phyloP scores from a whole-genome alignment of 2,329 filamentous ascomycete genomes.

The Xylariaceae sp. region DNA sequence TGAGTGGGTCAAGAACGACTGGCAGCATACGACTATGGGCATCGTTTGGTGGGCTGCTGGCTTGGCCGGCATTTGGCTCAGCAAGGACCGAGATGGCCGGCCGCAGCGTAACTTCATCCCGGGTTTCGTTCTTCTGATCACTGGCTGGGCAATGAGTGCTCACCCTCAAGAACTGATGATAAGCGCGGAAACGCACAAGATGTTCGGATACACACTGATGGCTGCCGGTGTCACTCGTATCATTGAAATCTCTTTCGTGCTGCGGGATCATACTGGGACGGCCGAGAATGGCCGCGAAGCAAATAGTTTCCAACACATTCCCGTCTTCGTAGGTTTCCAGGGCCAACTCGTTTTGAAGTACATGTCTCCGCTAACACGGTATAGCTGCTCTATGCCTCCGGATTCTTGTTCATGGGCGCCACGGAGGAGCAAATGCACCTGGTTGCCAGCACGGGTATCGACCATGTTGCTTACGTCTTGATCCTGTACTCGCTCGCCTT shows the following conservation, averaged over 20 bases:
- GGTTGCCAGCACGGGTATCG: slow-evolving; percentile 72
- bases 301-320: slow-evolving; percentile 71
- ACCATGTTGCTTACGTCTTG: slow-evolving; percentile 89
- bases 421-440: slow-evolving; percentile 95
- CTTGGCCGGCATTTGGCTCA: slow-evolving; percentile 89
- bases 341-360: not conserved
- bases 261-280: slow-evolving; percentile 70
- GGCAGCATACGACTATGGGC: slow-evolving; percentile 99
- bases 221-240: slow-evolving; percentile 80
- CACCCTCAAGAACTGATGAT: slow-evolving; percentile 84
- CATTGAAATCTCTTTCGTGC: slow-evolving; percentile 87
- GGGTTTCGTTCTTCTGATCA: slow-evolving; percentile 86
- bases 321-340: slow-evolving; percentile 64
- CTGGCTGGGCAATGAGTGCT: slow-evolving; percentile 92
- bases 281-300: slow-evolving; percentile 69
- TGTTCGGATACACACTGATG: slow-evolving; percentile 97
- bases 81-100: slow-evolving; percentile 76
- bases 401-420: slow-evolving; percentile 96
- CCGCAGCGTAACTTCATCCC: slow-evolving; percentile 94
- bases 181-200: slow-evolving; percentile 82
- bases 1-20: slow-evolving; percentile 88
- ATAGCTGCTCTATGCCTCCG: slow-evolving; percentile 85
- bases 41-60: slow-evolving; percentile 98
- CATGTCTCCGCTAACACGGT: slow-evolving; percentile 23
- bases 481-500: slow-evolving; percentile 91